phyloP scores from a whole-genome alignment of 2,329 filamentous ascomycete species.

The Diaporthe sp. region DNA sequence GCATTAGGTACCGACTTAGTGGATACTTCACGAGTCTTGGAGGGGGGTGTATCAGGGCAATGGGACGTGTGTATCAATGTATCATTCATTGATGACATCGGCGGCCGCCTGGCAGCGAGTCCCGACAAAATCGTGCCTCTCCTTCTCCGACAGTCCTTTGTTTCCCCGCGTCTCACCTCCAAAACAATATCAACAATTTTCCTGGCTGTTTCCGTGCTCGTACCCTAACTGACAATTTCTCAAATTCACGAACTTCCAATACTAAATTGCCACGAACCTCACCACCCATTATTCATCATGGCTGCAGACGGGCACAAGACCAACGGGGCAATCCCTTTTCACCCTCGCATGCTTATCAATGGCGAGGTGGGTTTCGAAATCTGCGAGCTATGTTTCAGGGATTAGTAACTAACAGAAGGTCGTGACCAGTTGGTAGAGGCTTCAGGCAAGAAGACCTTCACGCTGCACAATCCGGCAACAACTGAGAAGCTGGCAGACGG shows the following conservation, averaged over 20 bases:
- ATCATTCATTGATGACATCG: constrained; percentile 2
- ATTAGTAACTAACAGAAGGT: not conserved
- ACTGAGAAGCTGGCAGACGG: constrained; percentile 55
- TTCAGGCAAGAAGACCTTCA: constrained; percentile 60
- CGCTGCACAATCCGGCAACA: constrained; percentile 59
- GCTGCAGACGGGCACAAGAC: not conserved
- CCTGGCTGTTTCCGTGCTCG: not conserved
- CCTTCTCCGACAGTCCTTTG: not conserved
- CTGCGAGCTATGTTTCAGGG: too few relatives aligned
- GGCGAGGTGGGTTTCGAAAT: constrained; percentile 47
- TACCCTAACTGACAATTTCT: not conserved
- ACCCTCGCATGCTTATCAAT: constrained; percentile 64
- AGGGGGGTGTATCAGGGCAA: not conserved
- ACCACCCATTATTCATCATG: not conserved
- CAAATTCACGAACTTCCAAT: not conserved
- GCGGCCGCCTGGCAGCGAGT: not conserved
- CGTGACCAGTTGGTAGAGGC: constrained; percentile 59
- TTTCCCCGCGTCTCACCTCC: not conserved
- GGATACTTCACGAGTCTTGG: not conserved
- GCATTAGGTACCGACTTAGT: not conserved
- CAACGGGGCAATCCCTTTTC: constrained; percentile 26
- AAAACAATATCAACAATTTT: not conserved
- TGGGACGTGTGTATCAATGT: not conserved
- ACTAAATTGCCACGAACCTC: not conserved
- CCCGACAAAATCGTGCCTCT: not conserved